phyloP scores from a whole-genome alignment of 2,329 filamentous ascomycete species.

The Nemania abortiva region DNA sequence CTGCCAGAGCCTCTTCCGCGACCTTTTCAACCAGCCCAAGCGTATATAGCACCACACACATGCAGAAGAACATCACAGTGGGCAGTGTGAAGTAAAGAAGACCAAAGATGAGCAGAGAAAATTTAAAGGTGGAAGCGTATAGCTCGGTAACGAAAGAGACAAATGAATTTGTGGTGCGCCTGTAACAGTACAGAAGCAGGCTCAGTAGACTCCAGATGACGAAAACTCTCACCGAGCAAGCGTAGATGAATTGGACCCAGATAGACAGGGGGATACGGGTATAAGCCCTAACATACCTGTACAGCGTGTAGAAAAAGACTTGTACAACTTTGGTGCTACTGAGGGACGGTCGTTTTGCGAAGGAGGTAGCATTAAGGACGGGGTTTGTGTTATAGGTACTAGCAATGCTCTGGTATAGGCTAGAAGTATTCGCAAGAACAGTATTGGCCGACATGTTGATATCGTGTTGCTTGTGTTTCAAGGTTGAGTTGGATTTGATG shows the following conservation, averaged over 20 bases:
- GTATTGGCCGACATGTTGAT: background rate
- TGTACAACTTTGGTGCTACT: too few relatives aligned
- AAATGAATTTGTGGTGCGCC: background rate
- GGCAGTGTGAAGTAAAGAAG: background rate
- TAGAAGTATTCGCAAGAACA: background rate
- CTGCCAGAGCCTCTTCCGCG: too few relatives aligned
- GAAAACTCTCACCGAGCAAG: background rate
- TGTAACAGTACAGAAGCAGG: background rate
- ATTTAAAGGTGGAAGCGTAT: background rate
- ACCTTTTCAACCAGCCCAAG: too few relatives aligned
- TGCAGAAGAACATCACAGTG: background rate
- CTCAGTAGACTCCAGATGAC: constrained; percentile 11
- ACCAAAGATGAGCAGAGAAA: background rate
- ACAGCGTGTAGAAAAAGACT: too few relatives aligned
- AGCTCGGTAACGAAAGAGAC: background rate
- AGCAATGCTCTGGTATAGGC: background rate
- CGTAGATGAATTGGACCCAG: background rate
- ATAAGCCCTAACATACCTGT: background rate
- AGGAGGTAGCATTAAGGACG: background rate
- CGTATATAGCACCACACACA: background rate
- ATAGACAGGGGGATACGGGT: background rate
- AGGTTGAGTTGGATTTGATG: background rate
- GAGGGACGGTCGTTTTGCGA: too few relatives aligned
- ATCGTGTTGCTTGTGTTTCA: background rate
- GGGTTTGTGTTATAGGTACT: background rate